These are phyloP conservation scores for Euphrasia arctica DNA, from an alignment of 305 asterid species.

Conservation along the genomic window DNA sequence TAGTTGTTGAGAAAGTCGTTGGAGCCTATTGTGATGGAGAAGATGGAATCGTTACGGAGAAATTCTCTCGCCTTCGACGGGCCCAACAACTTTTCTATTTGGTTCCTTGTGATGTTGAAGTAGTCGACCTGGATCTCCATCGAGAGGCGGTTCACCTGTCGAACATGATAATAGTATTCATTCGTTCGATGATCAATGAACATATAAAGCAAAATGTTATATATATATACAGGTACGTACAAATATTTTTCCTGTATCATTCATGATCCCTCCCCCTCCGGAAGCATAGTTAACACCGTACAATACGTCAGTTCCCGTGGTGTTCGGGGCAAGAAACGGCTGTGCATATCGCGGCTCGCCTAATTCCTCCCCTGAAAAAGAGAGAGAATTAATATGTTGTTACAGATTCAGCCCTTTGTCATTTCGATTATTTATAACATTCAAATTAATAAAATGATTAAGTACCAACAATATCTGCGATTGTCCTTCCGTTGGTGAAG, in stretches of 20 bases:
- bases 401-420: background rate
- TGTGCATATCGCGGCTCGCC: constrained; percentile 63
- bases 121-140: constrained; percentile 95
- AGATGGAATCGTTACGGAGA: constrained; percentile 52
- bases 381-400: background rate
- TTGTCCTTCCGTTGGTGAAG: constrained; percentile 82
- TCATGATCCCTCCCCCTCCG: constrained; percentile 94
- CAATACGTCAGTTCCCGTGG: constrained; percentile 62
- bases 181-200: too few relatives aligned
- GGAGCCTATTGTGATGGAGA: constrained; percentile 86
- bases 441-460: too few relatives aligned
- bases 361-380: constrained; percentile 59
- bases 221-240: constrained; percentile 35
- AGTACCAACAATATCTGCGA: constrained; percentile 80
- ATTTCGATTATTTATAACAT: too few relatives aligned
- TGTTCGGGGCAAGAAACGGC: constrained; percentile 87
- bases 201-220: too few relatives aligned
- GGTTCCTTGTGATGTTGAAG: constrained; percentile 79
- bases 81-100: constrained; percentile 61
- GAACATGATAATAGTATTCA: too few relatives aligned
- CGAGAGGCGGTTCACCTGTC: constrained; percentile 85
- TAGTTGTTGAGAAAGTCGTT: constrained; percentile 92
- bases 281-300: constrained; percentile 93
- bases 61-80: constrained; percentile 64
- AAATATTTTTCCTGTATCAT: constrained; percentile 75